Conservation (phyloP, 495 filamentous ascomycete species). For the Xylaria sp. region DNA sequence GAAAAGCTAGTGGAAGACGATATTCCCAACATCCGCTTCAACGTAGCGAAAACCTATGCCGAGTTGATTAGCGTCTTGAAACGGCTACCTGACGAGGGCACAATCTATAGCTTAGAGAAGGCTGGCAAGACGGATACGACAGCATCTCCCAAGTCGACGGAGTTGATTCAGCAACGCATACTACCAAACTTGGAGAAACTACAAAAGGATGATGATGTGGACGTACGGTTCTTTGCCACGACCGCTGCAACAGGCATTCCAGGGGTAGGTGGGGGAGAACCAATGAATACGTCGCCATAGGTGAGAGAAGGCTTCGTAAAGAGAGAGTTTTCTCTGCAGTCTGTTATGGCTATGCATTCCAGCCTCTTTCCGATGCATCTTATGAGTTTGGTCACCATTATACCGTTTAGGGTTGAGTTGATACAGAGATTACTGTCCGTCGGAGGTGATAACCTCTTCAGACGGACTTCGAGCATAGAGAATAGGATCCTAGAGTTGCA, state of each 20-base stretch:
- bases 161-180: slow-evolving; percentile 86
- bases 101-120: slow-evolving; percentile 83
- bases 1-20: slow-evolving; percentile 90
- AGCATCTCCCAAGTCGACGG: slow-evolving; percentile 74
- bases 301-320: slow-evolving; percentile 39
- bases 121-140: slow-evolving; percentile 62
- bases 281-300: slow-evolving; percentile 68
- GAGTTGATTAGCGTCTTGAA: slow-evolving; percentile 88
- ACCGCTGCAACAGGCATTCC: slow-evolving; percentile 53
- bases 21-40: slow-evolving; percentile 99
- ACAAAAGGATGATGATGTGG: slow-evolving; percentile 94
- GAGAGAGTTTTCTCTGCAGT: slow-evolving; percentile 30
- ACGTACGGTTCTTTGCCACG: slow-evolving; percentile 92
- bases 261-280: slow-evolving; percentile 54
- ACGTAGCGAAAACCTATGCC: slow-evolving; percentile 96
- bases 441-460: neutral
- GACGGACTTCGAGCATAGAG: slow-evolving; percentile 26
- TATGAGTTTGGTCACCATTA: slow-evolving; percentile 23
- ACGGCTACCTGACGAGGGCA: slow-evolving; percentile 86
- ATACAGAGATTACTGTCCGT: slow-evolving; percentile 20
- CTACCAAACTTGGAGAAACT: slow-evolving; percentile 92
- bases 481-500: slow-evolving; percentile 14
- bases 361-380: slow-evolving; percentile 36
- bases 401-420: slow-evolving; percentile 19
- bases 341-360: slow-evolving; percentile 35